Conservation (phyloP, 306 rosid genomes). For the Fragaria ananassa region DNA sequence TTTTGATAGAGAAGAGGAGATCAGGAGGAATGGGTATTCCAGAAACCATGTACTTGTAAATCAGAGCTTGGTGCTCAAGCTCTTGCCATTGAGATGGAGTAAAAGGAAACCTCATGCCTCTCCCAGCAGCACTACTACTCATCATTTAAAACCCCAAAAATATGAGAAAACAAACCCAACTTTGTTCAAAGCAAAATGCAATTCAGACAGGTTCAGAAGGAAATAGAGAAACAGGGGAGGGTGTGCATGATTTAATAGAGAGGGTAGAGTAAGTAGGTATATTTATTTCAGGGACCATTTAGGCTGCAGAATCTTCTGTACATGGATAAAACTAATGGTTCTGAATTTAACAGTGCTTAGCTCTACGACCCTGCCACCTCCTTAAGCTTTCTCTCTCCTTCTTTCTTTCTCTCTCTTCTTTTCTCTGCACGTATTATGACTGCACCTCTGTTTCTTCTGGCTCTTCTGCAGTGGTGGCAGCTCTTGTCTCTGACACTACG, state of each 20-base stretch:
- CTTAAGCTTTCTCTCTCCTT: constrained; percentile 18
- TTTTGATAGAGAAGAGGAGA: constrained; percentile 72
- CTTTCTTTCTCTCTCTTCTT: constrained; percentile 27
- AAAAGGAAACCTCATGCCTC: constrained; percentile 70
- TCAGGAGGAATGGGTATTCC: constrained; percentile 89
- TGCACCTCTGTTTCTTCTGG: constrained; percentile 71
- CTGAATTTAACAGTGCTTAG: constrained; percentile 54
- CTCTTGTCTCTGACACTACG: constrained; percentile 94
- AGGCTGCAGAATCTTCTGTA: constrained; percentile 84
- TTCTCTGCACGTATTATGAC: constrained; percentile 60
- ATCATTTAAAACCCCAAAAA: not conserved
- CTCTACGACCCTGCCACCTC: constrained; percentile 44
- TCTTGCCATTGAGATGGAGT: constrained; percentile 96
- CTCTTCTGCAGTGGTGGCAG: constrained; percentile 67
- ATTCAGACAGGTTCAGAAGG: constrained; percentile 18
- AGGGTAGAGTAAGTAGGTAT: constrained; percentile 48
- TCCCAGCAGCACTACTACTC: constrained; percentile 48
- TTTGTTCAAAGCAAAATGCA: constrained; percentile 22
- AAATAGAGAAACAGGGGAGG: constrained; percentile 15
- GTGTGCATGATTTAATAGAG: constrained; percentile 33
- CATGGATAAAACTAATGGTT: constrained; percentile 88
- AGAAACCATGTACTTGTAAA: constrained; percentile 94
- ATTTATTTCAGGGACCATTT: constrained; percentile 89
- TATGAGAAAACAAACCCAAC: not conserved
- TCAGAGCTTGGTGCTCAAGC: constrained; percentile 95